Percentiles rank a stretch among this genome's conserved stretches.
These are phyloP conservation scores for Entomortierella beljakovae DNA, from an alignment of 192 early-diverging fungal genomes.

Conservation along the genomic window DNA sequence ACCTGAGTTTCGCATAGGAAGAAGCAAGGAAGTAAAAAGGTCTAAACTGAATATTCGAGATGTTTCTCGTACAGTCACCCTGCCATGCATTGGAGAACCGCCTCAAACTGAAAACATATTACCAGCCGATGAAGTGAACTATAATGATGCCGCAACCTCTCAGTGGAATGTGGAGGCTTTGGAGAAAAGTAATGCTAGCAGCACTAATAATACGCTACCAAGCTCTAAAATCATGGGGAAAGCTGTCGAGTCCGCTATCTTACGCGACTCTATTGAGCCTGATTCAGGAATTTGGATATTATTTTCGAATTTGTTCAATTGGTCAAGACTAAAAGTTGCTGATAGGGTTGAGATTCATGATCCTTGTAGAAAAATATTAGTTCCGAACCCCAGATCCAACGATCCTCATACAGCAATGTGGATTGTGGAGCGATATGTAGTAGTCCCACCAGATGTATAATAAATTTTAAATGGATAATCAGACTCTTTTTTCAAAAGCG, in stretches of 20 bases:
- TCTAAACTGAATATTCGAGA: not conserved
- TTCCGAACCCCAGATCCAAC: not conserved
- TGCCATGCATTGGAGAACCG: not conserved
- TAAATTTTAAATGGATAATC: too few relatives aligned
- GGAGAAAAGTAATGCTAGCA: not conserved
- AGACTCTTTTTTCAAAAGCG: too few relatives aligned
- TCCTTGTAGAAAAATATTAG: slow-evolving; percentile 18
- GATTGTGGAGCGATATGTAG: slow-evolving; percentile 40
- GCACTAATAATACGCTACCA: not conserved
- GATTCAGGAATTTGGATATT: not conserved
- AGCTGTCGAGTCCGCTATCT: too few relatives aligned
- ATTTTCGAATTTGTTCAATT: slow-evolving; percentile 39
- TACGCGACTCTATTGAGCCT: too few relatives aligned
- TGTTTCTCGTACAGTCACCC: not conserved
- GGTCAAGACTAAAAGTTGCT: slow-evolving; percentile 23
- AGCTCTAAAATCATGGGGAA: too few relatives aligned
- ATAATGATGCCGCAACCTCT: not conserved
- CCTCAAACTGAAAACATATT: slow-evolving; percentile 2
- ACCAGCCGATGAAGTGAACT: not conserved
- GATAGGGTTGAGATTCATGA: slow-evolving; percentile 47
- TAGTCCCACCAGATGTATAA: not conserved
- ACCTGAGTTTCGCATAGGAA: not conserved
- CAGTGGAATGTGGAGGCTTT: not conserved
- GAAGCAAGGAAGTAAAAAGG: not conserved
- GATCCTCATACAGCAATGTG: not conserved